These are phyloP conservation scores for Globisporangium canariense DNA, from an alignment of 352 stramenopile species.

Conservation along the genomic window DNA sequence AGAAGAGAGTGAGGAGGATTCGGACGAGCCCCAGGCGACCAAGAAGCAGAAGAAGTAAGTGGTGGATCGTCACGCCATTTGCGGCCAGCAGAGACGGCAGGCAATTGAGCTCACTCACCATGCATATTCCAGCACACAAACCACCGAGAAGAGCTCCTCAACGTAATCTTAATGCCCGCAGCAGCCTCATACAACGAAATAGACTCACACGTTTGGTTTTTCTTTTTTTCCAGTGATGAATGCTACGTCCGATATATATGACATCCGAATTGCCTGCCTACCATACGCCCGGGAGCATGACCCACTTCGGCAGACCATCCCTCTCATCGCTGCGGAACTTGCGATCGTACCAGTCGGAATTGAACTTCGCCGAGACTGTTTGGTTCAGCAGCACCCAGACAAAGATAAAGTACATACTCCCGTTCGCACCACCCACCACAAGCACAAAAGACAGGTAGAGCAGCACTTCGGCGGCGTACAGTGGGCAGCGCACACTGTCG, in stretches of 20 bases:
- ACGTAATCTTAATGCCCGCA: too few species aligned
- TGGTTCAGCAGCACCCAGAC: conserved; percentile 69
- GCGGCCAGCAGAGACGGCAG: too few species aligned
- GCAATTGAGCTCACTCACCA: too few species aligned
- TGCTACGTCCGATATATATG: neutral
- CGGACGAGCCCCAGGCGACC: conserved; percentile 10
- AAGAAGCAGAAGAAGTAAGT: conserved; percentile 26
- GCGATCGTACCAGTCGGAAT: conserved; percentile 46
- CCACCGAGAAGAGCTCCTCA: too few species aligned
- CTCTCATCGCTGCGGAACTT: conserved; percentile 49
- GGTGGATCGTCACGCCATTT: neutral
- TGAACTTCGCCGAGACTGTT: conserved; percentile 45
- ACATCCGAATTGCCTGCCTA: conserved; percentile 8
- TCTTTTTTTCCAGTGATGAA: conserved; percentile 27
- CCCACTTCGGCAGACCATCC: conserved; percentile 35
- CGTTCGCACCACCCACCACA: conserved; percentile 31
- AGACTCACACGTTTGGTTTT: neutral
- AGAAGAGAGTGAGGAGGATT: conserved; percentile 12
- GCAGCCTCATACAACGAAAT: neutral
- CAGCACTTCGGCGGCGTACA: conserved; percentile 63
- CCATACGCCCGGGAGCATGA: conserved; percentile 27
- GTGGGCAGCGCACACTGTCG: conserved; percentile 50
- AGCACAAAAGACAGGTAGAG: conserved; percentile 56
- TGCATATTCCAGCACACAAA: too few species aligned
- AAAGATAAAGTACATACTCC: conserved; percentile 44